phyloP scores from a whole-genome alignment of 108 stramenopile genomes.

The Skeletonema grethae region DNA sequence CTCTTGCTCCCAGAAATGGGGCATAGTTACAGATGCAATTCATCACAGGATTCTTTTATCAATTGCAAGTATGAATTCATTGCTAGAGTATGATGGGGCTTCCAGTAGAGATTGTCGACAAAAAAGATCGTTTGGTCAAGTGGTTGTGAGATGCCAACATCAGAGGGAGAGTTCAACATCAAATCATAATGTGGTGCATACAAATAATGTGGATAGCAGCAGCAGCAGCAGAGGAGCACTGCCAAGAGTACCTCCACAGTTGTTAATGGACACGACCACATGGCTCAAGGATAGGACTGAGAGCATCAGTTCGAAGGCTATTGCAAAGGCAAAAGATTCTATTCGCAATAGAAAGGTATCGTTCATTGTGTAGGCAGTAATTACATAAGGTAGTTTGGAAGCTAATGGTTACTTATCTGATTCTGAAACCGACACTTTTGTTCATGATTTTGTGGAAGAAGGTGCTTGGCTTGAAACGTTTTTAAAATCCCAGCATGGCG shows the following conservation, averaged over 20 bases:
- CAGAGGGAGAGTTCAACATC: background rate
- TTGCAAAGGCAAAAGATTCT: slow-evolving; percentile 1
- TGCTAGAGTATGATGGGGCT: background rate
- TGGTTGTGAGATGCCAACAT: background rate
- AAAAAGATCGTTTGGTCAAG: background rate
- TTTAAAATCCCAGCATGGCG: background rate
- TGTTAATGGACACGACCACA: background rate
- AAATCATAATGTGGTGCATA: background rate
- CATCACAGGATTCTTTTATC: background rate
- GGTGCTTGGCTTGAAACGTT: no score
- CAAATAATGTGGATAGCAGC: no score
- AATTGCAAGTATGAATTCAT: background rate
- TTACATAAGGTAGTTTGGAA: no score
- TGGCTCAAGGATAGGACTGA: background rate
- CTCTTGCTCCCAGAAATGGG: background rate
- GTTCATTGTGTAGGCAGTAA: background rate
- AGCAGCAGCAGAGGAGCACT: background rate
- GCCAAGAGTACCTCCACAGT: background rate
- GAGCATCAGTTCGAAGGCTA: background rate
- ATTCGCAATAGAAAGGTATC: slow-evolving; percentile 4
- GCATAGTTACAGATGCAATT: background rate
- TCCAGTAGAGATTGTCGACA: background rate
- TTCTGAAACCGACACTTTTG: no score
- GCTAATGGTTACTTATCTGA: no score
- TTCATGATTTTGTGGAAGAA: no score